Base-by-base conservation (phyloP, 2,329 filamentous ascomycete genomes). In the Talaromyces sp. region DNA sequence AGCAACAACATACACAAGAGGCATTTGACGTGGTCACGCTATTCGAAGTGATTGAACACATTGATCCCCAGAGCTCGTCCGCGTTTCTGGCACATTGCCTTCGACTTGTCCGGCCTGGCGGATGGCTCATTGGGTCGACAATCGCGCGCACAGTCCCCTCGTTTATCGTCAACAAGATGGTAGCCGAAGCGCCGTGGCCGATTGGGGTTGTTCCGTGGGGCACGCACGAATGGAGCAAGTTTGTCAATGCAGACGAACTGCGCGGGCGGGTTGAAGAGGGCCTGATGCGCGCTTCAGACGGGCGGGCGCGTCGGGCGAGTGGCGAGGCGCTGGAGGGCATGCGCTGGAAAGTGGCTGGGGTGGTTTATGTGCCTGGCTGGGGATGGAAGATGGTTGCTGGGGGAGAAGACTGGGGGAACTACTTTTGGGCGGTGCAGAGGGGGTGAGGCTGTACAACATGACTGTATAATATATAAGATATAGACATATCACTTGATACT, bases 191-290 rank as follows among this genome's bases (percentile, higher is more conserved):
- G 72, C 97, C 61, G 68, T 96, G 72, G 75, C 70, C 77, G 3
- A 72, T 80, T 41, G 82, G 90, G 5, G 91, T 97, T 63, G 94
- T 99, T 60, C 94, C 94, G 10, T 85, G 84, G 65, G 94, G 94
- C 1, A 99, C 94, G 53, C 94, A 99, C 77, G 92, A 97, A 74
- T 99, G 94, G 94, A 82, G 82, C 64, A 96, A 97, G 79, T 99
- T 97, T 77, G 88, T 99, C 66, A 94, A 97, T 71, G 89, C 90
- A 64, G 80, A 84, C 14, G 93, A 97, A 80, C 74, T 76, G 50
- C 63, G 72, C 41, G 72, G 70, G 24, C 79, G 77, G 76, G 70
- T 73, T 41, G 70, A 73, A 61, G 70, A 76, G 59, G 75, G 70
- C 0, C 60, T 77, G 69, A 78, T 82, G 66, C 76, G 73, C 80